Conservation (phyloP, 495 filamentous ascomycete species). For the Acidomyces sp. region DNA sequence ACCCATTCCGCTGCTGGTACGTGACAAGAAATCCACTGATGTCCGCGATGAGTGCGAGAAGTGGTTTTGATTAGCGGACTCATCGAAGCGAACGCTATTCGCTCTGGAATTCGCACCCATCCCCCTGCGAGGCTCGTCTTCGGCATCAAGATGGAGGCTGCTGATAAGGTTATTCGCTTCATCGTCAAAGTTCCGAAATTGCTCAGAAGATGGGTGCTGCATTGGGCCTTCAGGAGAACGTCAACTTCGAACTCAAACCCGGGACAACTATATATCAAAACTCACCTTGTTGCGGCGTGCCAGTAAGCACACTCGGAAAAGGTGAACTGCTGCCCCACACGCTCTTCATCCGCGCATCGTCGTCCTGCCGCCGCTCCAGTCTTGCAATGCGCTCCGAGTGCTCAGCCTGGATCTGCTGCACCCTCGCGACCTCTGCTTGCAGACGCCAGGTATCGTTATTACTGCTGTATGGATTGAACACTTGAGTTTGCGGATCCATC, state of each 20-base stretch:
- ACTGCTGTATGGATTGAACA: constrained; percentile 49
- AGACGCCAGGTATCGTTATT: constrained; percentile 62
- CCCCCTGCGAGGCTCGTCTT: constrained; percentile 73
- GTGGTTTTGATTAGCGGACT: constrained; percentile 82
- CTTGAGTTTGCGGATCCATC: constrained; percentile 52
- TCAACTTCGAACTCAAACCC: not conserved
- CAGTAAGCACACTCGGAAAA: constrained; percentile 56
- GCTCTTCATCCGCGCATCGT: constrained; percentile 69
- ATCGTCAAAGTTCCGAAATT: constrained; percentile 76
- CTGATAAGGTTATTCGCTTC: constrained; percentile 56
- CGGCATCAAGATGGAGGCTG: constrained; percentile 66
- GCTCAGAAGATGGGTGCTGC: constrained; percentile 59
- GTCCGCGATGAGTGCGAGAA: constrained; percentile 72
- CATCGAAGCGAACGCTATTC: constrained; percentile 97
- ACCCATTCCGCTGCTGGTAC: constrained; percentile 70
- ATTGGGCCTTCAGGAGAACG: constrained; percentile 45
- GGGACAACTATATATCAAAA: not conserved
- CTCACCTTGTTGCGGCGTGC: constrained; percentile 67
- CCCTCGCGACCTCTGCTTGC: constrained; percentile 72
- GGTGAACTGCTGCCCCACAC: constrained; percentile 72
- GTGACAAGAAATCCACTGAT: constrained; percentile 64
- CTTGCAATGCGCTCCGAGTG: constrained; percentile 68
- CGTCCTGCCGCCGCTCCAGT: constrained; percentile 70
- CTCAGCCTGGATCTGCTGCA: constrained; percentile 63
- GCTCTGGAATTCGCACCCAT: constrained; percentile 67